A percentile compares a stretch with the other conserved stretches of the same genome.
Conservation (phyloP, 2,329 filamentous ascomycete genomes). For the Aureobasidium sp. region DNA sequence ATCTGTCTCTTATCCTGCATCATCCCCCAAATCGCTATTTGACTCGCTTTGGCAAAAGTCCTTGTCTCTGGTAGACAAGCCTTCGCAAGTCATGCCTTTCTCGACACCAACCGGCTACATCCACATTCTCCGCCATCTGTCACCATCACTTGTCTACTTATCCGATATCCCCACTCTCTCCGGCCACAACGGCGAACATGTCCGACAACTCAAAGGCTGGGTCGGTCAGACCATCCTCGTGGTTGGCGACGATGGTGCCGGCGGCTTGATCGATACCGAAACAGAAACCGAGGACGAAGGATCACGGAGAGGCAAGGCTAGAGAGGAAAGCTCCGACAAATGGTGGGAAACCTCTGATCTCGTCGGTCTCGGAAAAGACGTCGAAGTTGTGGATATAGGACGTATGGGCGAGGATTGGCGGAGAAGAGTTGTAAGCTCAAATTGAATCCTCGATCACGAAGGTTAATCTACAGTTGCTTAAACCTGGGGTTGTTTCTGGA, state of each 20-base stretch:
- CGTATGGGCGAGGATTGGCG: slow-evolving; percentile 82
- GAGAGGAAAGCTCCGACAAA: slow-evolving; percentile 35
- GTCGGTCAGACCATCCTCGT: slow-evolving; percentile 56
- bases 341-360: slow-evolving; percentile 79
- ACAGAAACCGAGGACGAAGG: slow-evolving; percentile 51
- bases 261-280: slow-evolving; percentile 76
- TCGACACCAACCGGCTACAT: slow-evolving; percentile 75
- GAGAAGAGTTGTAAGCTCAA: slow-evolving; percentile 55
- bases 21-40: slow-evolving; percentile 48
- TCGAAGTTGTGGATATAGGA: slow-evolving; percentile 79
- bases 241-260: slow-evolving; percentile 65
- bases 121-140: slow-evolving; percentile 78
- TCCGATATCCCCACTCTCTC: slow-evolving; percentile 67
- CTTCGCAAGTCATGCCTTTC: slow-evolving; percentile 82
- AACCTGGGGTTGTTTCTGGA: too few species aligned
- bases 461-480: too few species aligned
- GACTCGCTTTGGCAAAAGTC: slow-evolving; percentile 76
- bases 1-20: slow-evolving; percentile 41
- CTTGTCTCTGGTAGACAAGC: slow-evolving; percentile 69
- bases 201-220: slow-evolving; percentile 60
- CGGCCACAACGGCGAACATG: slow-evolving; percentile 64
- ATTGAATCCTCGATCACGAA: too few species aligned
- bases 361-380: slow-evolving; percentile 77
- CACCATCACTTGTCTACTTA: slow-evolving; percentile 80
- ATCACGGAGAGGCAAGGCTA: slow-evolving; percentile 27